phyloP scores from a whole-genome alignment of 192 early-diverging fungal species.

The Backusella luteola region DNA sequence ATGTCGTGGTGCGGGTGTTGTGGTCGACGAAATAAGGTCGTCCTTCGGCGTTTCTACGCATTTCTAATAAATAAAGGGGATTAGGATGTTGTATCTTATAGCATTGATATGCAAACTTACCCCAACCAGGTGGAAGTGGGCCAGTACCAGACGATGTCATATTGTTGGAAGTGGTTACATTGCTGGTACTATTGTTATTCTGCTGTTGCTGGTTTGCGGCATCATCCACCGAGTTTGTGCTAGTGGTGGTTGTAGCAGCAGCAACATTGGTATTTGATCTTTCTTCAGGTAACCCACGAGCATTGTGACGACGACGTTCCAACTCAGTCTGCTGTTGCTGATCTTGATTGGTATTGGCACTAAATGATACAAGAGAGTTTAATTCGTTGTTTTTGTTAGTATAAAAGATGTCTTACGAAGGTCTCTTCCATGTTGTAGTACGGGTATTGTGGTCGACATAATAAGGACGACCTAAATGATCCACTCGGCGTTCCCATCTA shows the following conservation, averaged over 20 bases:
- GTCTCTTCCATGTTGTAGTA: conserved; percentile 88
- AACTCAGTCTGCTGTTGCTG: conserved; percentile 58
- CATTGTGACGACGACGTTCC: conserved; percentile 76
- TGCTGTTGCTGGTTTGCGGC: not conserved
- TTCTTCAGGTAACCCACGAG: conserved; percentile 77
- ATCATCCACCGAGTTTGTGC: conserved; percentile 4
- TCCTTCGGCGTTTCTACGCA: conserved; percentile 32
- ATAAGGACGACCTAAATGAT: conserved; percentile 89
- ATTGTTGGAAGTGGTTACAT: conserved; percentile 12
- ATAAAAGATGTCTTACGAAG: conserved; percentile 16
- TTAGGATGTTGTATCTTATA: not conserved
- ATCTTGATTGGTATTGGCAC: conserved; percentile 38
- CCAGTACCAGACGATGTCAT: conserved; percentile 57
- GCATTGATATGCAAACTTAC: conserved; percentile 1
- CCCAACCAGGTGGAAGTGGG: conserved; percentile 80
- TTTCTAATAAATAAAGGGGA: conserved; percentile 11
- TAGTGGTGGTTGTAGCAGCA: conserved; percentile 22
- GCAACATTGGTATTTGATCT: conserved; percentile 16
- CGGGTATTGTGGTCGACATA: conserved; percentile 97
- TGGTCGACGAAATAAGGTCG: conserved; percentile 92
- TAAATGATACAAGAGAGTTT: conserved; percentile 15
- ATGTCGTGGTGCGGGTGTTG: conserved; percentile 85
- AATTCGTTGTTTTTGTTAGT: no score
- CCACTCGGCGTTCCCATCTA: conserved; percentile 94
- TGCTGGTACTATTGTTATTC: not conserved